Percentiles rank a stretch among this genome's conserved stretches.
Conservation (phyloP, 352 stramenopile species). For the Phytophthora palmivora region DNA sequence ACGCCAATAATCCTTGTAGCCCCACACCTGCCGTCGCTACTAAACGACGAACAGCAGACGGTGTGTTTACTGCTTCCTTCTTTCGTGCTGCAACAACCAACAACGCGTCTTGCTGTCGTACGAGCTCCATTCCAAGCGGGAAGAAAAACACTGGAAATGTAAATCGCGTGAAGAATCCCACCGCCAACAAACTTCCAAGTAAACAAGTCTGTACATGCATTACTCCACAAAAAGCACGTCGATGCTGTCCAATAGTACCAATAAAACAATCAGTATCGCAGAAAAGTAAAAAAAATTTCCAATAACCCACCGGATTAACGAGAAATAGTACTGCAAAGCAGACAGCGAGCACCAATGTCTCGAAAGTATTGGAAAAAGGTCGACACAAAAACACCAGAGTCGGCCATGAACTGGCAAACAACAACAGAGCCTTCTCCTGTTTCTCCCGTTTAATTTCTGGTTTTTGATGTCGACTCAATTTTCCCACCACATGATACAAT, state of each 20-base stretch:
- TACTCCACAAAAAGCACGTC: slow-evolving; percentile 35
- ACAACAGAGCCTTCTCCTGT: slow-evolving; percentile 42
- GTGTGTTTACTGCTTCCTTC: slow-evolving; percentile 7
- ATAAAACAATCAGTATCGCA: slow-evolving; percentile 8
- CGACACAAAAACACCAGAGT: slow-evolving; percentile 71
- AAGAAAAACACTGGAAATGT: slow-evolving; percentile 88
- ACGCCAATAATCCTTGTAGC: slow-evolving; percentile 58
- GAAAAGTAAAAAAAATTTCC: slow-evolving; percentile 5
- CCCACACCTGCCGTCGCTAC: slow-evolving; percentile 31
- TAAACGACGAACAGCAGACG: slow-evolving; percentile 31
- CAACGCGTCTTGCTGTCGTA: slow-evolving; percentile 58
- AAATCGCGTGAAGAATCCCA: slow-evolving; percentile 85
- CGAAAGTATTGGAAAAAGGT: slow-evolving; percentile 84
- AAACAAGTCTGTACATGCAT: slow-evolving; percentile 62
- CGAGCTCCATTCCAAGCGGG: slow-evolving; percentile 69
- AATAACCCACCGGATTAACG: slow-evolving; percentile 44
- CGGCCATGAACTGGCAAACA: slow-evolving; percentile 78
- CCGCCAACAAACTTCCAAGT: slow-evolving; percentile 68
- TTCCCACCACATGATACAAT: slow-evolving; percentile 51
- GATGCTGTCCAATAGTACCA: slow-evolving; percentile 40
- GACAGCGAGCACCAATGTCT: slow-evolving; percentile 70
- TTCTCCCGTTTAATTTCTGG: slow-evolving; percentile 26
- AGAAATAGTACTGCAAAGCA: slow-evolving; percentile 62
- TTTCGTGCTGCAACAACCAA: slow-evolving; percentile 43
- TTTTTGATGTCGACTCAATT: slow-evolving; percentile 32